Percentiles rank a stretch among this genome's conserved stretches.
Conservation (phyloP, 176 grass and related monocot genomes). For the Raddia distichophylla region DNA sequence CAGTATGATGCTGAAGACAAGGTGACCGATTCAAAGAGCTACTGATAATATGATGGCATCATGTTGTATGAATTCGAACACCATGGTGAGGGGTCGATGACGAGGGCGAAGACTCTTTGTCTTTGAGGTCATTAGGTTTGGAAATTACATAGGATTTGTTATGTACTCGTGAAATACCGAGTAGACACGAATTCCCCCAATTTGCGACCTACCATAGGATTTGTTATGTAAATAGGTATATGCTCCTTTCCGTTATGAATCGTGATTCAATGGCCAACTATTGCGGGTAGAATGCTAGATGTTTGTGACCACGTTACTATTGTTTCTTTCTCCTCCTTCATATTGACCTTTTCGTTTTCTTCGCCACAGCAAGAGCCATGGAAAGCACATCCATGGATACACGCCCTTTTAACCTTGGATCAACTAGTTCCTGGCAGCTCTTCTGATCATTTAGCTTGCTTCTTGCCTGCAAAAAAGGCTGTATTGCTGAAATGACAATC, state of each 20-base stretch:
- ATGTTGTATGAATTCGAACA: background rate
- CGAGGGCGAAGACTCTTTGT: background rate
- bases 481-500: constrained; percentile 14
- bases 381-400: background rate
- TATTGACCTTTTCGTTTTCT: too few species aligned
- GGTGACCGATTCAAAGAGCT: background rate
- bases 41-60: background rate
- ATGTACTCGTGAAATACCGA: too few species aligned
- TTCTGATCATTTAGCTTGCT: background rate
- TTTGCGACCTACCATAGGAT: too few species aligned
- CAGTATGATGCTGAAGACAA: background rate
- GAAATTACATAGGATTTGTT: too few species aligned
- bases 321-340: too few species aligned
- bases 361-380: background rate
- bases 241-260: too few species aligned
- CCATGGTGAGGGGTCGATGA: background rate
- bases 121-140: background rate
- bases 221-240: too few species aligned
- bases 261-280: too few species aligned
- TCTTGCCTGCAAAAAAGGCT: constrained; percentile 15
- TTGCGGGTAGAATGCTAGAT: too few species aligned
- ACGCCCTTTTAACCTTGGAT: background rate
- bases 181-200: too few species aligned
- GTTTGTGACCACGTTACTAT: too few species aligned
- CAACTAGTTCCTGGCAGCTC: constrained; percentile 7